A percentile compares a stretch with the other conserved stretches of the same genome.
phyloP scores from a whole-genome alignment of 257 asterid genomes.

The Ilex aquifolium region DNA sequence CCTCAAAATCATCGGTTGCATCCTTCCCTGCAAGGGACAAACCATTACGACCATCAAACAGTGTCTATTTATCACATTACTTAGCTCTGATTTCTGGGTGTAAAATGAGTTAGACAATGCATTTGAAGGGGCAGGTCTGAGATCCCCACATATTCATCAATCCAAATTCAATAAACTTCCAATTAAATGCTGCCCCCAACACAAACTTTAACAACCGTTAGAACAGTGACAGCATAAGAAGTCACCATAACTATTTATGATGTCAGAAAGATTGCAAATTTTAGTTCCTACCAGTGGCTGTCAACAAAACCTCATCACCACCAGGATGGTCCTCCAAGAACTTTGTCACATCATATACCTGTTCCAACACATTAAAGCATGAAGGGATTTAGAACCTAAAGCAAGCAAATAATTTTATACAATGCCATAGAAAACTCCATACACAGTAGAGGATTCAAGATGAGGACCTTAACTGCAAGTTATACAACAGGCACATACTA shows the following conservation, averaged over 20 bases:
- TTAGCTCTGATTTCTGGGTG: background rate
- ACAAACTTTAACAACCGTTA: too few species aligned
- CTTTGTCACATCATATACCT: slow-evolving; percentile 83
- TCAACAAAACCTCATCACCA: slow-evolving; percentile 80
- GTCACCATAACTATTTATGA: too few species aligned
- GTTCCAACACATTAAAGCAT: slow-evolving; percentile 5
- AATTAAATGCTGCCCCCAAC: background rate
- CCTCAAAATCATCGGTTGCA: slow-evolving; percentile 84
- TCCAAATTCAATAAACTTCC: background rate
- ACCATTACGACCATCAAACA: background rate
- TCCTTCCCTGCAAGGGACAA: slow-evolving; percentile 54
- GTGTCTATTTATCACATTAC: background rate
- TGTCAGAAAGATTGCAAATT: background rate
- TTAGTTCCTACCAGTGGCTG: slow-evolving; percentile 55
- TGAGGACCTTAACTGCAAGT: too few species aligned
- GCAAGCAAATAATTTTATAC: too few species aligned
- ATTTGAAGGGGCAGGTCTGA: background rate
- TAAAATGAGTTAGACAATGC: background rate
- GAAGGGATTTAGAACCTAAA: too few species aligned
- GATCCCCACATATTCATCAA: background rate
- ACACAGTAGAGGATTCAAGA: too few species aligned
- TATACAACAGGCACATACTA: too few species aligned
- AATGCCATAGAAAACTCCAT: too few species aligned
- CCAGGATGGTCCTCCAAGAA: slow-evolving; percentile 95
- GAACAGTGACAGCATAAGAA: too few species aligned